Evolutionary conservation across 176 grass and related monocot genomes (phyloP), one percentile per base, ranked within the genome.

Genomic region (Carex kokanica): DNA sequence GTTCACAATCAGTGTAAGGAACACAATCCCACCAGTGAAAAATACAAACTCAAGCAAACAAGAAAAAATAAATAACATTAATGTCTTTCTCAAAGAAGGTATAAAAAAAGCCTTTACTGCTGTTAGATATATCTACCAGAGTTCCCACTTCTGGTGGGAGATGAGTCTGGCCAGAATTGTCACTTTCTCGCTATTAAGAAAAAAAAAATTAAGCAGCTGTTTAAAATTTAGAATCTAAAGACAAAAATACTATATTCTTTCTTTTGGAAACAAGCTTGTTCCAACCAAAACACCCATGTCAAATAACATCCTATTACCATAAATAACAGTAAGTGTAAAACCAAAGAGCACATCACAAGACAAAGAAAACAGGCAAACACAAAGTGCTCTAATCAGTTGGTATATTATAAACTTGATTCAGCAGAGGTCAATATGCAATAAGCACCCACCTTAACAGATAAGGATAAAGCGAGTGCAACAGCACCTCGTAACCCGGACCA

Each of bases 11-110:
- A 98, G 74, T 87, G 95, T 94, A 8, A 98, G 82, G 85, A 98
- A 94, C 10, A 94, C 92, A 2, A 93, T 90, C 51, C 95, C 95
- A 85, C 95, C 95, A 81, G 95, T 98, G 66, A 98, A 98, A 87
- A 98, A 98, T 65, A 98, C 86, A 93, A 98, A 98, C 95, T 98
- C 84, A 67, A 43, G 18, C 3, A 29, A 51, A 54, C 38, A 29
- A 65, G 29, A 93, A 78, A 81, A 81, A 15, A 55, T 27, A 64
- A 8, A 72, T 14, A 84, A 65, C 1, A 81, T 86, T 54, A 91
- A 86, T 11, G 73, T 80, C 60, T 69, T 55, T 78, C 38, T 68
- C 58, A 84, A 55, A 7, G 72, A 31, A 45, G 68, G 20, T 49
- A 61, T 17, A 59, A 12, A 80, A 47, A 52, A 64, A 27, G 57